Evolutionary conservation across 1,139 yeast species (phyloP).

Genomic region (Groenewaldozyma sp.): DNA sequence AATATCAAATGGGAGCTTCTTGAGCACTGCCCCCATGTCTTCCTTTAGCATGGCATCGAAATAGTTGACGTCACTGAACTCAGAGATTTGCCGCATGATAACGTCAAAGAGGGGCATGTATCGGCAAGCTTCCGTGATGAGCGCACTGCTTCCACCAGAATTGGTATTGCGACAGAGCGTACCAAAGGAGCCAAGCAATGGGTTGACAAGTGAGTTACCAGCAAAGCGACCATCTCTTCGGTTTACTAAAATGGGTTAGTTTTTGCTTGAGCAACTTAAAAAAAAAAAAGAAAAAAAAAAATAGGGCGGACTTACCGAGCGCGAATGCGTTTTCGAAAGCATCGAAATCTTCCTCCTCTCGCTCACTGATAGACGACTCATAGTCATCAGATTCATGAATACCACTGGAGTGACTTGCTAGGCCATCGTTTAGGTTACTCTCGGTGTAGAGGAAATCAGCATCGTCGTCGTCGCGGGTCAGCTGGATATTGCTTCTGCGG

Average conservation of each 20-base stretch:
- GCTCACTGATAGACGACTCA: background rate
- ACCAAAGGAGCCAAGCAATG: too few relatives aligned
- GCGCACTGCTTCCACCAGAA: too few relatives aligned
- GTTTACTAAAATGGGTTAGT: background rate
- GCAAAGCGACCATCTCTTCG: too few relatives aligned
- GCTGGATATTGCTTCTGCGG: too few relatives aligned
- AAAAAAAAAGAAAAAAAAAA: background rate
- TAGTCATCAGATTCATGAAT: constrained; percentile 13
- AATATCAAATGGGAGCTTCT: constrained; percentile 11
- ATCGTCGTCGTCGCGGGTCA: background rate
- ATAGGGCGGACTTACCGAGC: constrained; percentile 6
- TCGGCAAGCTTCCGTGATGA: background rate
- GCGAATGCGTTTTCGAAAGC: background rate
- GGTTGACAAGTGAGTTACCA: too few relatives aligned
- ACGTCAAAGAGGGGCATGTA: background rate
- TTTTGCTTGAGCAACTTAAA: too few relatives aligned
- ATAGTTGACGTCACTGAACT: background rate
- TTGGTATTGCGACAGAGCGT: too few relatives aligned
- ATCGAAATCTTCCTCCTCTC: constrained; percentile 14
- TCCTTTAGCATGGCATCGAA: background rate
- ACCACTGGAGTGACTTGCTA: constrained; percentile 11
- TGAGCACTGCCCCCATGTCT: background rate
- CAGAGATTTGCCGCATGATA: background rate
- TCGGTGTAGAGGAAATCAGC: constrained; percentile 9
- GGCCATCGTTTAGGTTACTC: constrained; percentile 8